A percentile compares a stretch with the other conserved stretches of the same genome.
Evolutionary conservation across 2,329 filamentous ascomycete species (phyloP).

Genomic region (Xylariomycetidae sp.): DNA sequence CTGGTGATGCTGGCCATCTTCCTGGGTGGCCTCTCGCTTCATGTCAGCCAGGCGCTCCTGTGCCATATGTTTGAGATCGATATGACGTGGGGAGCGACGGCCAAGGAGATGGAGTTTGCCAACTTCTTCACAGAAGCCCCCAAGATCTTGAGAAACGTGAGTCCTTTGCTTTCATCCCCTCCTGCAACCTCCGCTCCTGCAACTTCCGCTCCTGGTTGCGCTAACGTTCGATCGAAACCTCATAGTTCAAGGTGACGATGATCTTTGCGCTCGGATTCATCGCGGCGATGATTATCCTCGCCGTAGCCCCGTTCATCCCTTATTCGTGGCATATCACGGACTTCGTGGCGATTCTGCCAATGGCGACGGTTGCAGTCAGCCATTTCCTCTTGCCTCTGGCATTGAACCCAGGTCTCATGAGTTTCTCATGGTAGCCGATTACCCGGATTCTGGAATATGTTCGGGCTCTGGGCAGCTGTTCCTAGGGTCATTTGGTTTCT

Average conservation of each 20-base stretch:
- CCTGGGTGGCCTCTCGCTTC: constrained; percentile 73
- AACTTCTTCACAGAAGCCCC: constrained; percentile 83
- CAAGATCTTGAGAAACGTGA: constrained; percentile 70
- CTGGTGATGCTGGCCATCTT: constrained; percentile 70
- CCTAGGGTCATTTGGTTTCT: too few species aligned
- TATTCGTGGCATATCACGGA: constrained; percentile 61
- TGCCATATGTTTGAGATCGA: constrained; percentile 81
- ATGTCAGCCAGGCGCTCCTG: constrained; percentile 73
- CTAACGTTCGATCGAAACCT: too few species aligned
- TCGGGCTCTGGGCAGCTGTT: too few species aligned
- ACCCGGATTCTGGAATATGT: too few species aligned
- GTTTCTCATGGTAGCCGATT: constrained; percentile 63
- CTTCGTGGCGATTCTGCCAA: constrained; percentile 70
- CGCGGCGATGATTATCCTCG: constrained; percentile 57
- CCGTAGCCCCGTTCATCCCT: constrained; percentile 58
- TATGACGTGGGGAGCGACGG: constrained; percentile 80
- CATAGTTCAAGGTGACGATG: constrained; percentile 66
- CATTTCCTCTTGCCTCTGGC: constrained; percentile 68
- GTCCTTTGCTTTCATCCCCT: constrained; percentile 34
- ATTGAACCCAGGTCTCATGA: constrained; percentile 74
- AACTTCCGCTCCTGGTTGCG: constrained; percentile 13
- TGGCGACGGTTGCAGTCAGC: constrained; percentile 63
- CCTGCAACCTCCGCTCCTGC: constrained; percentile 31
- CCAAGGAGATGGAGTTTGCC: constrained; percentile 74
- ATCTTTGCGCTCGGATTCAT: constrained; percentile 54